Evolutionary conservation across 2,329 filamentous ascomycete genomes (phyloP), one percentile per base, ranked within the genome.

Genomic region (Fusarium globosum): DNA sequence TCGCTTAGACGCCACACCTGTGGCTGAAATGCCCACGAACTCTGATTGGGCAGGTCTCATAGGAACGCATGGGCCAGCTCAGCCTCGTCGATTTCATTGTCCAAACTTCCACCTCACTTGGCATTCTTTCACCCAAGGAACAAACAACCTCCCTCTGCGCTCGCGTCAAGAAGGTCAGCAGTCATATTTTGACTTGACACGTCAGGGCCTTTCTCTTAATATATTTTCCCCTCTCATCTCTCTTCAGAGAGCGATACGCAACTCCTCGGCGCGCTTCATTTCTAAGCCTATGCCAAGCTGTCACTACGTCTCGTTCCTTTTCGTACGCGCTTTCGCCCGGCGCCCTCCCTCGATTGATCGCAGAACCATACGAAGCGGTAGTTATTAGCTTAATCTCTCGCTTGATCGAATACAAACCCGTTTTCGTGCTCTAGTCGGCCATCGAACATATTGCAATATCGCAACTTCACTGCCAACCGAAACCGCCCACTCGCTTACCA

Each of bases 41-140:
- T 69, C 43, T 72, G 63, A 78, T 68, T 78, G 74, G 76, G 55
- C 58, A 69, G 48, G 45, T 39, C 62, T 68, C 49, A 38, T 51
- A 36, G 23, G 30, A 52, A 46, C 33, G 48, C 69, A 72, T 57
- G 46, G 36, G 36, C 60, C 65, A 63, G 20, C 62, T 74, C 76
- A 78, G 77, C 77, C 77, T 78, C 69, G 76, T 60, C 68, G 56
- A 75, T 57, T 53, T 28, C 46, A 60, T 64, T 42, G 42, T 72
- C 61, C 67, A 69, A 66, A 74, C 64, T 71, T 73, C 61, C 61
- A 61, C 66, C 68, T 74, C 73, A 68, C 42, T 52, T 56, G 26
- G 49, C 71, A 72, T 61, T 61, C 63, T 65, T 71, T 51, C 30
- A 52, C 46, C 36, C 41, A 49, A 57, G 36, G 36, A 62, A 36